Conservation (phyloP, 345 rosid species). For the Eucalyptus victrix region DNA sequence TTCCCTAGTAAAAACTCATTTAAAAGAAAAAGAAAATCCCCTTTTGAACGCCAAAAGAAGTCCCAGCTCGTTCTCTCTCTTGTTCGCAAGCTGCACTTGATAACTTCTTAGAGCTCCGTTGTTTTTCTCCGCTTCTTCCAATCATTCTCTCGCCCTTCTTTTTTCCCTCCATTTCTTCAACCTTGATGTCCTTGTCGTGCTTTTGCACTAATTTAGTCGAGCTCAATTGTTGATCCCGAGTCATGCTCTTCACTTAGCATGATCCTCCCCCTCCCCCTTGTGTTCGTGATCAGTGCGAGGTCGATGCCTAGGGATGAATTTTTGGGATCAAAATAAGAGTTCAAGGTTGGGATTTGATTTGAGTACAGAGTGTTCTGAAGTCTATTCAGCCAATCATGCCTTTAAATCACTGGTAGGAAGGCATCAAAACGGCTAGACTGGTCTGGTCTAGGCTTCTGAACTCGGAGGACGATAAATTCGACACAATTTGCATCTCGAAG, state of each 20-base stretch:
- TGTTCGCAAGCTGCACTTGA: background rate
- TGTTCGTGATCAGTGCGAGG: background rate
- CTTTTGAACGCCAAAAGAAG: background rate
- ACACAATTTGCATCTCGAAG: slow-evolving; percentile 32
- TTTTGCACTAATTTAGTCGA: background rate
- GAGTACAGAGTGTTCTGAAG: background rate
- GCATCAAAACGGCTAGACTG: slow-evolving; percentile 45
- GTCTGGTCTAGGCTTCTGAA: slow-evolving; percentile 73
- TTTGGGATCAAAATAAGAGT: background rate
- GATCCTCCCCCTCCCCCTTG: background rate
- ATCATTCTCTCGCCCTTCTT: background rate
- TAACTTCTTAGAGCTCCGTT: background rate
- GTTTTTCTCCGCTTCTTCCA: background rate
- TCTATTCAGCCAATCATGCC: slow-evolving; percentile 17
- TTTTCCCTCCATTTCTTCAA: background rate
- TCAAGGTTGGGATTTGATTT: background rate
- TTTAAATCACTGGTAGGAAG: slow-evolving; percentile 62
- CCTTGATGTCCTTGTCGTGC: background rate
- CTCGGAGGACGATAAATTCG: slow-evolving; percentile 49
- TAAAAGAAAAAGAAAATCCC: background rate
- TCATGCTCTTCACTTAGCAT: background rate
- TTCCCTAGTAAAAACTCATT: background rate
- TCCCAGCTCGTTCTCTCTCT: background rate
- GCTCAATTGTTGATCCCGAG: background rate
- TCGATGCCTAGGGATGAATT: background rate